These are phyloP conservation scores for Barnettozyma californica DNA, from an alignment of 805 yeast genomes.

Conservation along the genomic window DNA sequence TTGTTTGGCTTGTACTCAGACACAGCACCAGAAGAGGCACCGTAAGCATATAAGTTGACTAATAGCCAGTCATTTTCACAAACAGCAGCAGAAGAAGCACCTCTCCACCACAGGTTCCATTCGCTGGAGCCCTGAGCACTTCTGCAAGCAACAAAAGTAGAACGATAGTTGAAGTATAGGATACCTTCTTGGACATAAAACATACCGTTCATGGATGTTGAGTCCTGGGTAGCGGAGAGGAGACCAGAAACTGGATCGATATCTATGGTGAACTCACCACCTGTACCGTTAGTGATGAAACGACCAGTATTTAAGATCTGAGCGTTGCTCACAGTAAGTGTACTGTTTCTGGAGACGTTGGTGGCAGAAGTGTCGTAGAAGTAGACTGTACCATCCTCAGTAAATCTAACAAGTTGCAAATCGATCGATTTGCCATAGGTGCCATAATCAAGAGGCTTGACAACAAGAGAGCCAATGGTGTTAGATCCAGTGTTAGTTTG, in stretches of 20 bases:
- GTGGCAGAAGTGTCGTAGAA: conserved; percentile 12
- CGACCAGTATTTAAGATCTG: conserved; percentile 11
- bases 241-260: conserved; percentile 13
- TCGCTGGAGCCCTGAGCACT: conserved; percentile 1
- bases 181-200: conserved; percentile 10
- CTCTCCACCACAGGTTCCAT: conserved; percentile 22
- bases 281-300: conserved; percentile 6
- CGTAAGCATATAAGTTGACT: conserved; percentile 14
- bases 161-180: conserved; percentile 17
- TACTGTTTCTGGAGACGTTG: conserved; percentile 3
- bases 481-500: not conserved
- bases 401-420: conserved; percentile 13
- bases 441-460: conserved; percentile 17
- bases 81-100: conserved; percentile 17
- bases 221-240: conserved; percentile 4
- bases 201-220: conserved; percentile 12
- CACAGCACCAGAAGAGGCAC: conserved; percentile 8
- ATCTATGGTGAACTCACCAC: conserved; percentile 5
- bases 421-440: conserved; percentile 16
- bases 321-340: conserved; percentile 11
- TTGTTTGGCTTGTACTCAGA: conserved; percentile 14
- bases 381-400: conserved; percentile 11
- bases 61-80: conserved; percentile 18
- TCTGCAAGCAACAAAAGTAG: conserved; percentile 21
- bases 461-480: conserved; percentile 15